phyloP scores from a whole-genome alignment of 2,329 filamentous ascomycete genomes.

The Phialophora expanda region DNA sequence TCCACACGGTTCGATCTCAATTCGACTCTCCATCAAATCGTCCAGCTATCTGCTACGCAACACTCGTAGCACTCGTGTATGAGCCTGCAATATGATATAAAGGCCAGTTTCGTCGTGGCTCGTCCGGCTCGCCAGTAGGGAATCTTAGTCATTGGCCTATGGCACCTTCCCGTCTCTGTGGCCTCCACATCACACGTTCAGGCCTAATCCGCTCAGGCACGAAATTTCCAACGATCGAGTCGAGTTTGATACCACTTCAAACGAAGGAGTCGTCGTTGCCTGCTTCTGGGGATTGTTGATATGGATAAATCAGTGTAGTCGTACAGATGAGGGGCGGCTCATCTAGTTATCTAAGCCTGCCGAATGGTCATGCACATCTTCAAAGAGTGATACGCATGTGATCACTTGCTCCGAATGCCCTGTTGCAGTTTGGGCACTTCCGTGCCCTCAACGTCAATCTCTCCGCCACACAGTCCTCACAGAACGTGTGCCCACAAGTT shows the following conservation, averaged over 20 bases:
- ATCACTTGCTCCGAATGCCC: conserved; percentile 88
- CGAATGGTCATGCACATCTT: not conserved
- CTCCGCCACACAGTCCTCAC: conserved; percentile 86
- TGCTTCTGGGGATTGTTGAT: not conserved
- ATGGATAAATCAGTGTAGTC: not conserved
- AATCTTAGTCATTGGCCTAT: not conserved
- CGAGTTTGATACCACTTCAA: not conserved
- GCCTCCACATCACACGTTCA: not conserved
- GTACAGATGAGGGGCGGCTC: conserved; percentile 1
- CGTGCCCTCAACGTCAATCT: conserved; percentile 86
- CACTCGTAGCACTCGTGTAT: not conserved
- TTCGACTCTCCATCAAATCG: not conserved
- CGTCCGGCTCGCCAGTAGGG: not conserved
- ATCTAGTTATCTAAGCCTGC: not conserved
- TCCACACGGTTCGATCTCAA: not conserved
- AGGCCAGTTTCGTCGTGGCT: not conserved
- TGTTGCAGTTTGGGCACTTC: conserved; percentile 93
- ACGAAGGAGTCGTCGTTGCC: not conserved
- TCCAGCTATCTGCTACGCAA: not conserved
- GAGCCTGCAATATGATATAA: not conserved
- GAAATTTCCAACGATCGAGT: conserved; percentile 12
- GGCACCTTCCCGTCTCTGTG: not conserved
- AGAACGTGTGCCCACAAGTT: conserved; percentile 94
- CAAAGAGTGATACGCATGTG: conserved; percentile 68
- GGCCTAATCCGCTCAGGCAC: not conserved